Conservation (phyloP, 441 rosid genomes). For the Syzygium malaccense region DNA sequence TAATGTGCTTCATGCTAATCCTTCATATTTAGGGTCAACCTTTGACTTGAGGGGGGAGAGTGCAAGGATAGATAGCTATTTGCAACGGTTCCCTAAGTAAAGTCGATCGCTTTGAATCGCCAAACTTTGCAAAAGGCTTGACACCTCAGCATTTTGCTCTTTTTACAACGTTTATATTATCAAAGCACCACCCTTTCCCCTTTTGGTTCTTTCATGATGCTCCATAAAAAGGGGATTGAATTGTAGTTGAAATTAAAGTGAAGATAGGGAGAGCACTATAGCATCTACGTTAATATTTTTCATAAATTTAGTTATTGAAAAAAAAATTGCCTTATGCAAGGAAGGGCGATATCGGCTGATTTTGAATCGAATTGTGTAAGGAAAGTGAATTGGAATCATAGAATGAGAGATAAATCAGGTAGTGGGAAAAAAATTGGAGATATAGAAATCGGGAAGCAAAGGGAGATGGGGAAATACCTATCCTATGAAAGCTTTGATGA, state of each 20-base stretch:
- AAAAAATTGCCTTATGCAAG: background rate
- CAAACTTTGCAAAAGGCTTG: background rate
- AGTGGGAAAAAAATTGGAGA: background rate
- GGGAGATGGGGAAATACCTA: background rate
- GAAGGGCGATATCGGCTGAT: background rate
- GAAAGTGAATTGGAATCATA: background rate
- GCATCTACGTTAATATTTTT: background rate
- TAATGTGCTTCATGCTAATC: background rate
- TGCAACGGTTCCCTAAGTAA: background rate
- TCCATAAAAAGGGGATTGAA: background rate
- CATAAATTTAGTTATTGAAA: background rate
- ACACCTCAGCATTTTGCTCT: background rate
- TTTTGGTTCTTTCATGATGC: background rate
- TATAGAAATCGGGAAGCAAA: background rate
- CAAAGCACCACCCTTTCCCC: background rate
- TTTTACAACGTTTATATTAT: background rate
- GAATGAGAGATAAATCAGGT: background rate
- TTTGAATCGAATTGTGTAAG: background rate
- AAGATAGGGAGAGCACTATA: background rate
- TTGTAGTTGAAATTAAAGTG: background rate
- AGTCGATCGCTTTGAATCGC: background rate
- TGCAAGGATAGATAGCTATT: background rate
- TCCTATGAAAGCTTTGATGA: background rate
- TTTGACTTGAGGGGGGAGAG: background rate
- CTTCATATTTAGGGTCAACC: background rate